These are phyloP conservation scores for Nothophaeocryptopus gaeumannii DNA, from an alignment of 2,329 filamentous ascomycete genomes.

Conservation along the genomic window DNA sequence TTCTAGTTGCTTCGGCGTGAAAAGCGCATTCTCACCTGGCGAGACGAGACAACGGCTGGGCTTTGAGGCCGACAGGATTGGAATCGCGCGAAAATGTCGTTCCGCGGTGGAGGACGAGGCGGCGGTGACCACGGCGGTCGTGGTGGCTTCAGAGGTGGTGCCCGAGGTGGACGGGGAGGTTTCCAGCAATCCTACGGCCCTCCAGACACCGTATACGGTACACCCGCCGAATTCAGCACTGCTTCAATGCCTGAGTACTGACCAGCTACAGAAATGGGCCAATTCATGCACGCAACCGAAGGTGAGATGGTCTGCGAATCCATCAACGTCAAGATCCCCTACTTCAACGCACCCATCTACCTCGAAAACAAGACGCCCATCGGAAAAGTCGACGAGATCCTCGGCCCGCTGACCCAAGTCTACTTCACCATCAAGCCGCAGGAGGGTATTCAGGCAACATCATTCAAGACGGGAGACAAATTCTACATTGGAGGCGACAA, in stretches of 20 bases:
- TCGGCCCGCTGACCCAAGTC: constrained; percentile 95
- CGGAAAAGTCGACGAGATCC: constrained; percentile 96
- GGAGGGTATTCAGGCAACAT: constrained; percentile 90
- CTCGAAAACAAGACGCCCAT: constrained; percentile 91
- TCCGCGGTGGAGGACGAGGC: constrained; percentile 27
- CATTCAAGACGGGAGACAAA: constrained; percentile 95
- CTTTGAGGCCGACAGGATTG: too few relatives aligned
- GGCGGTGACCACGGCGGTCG: constrained; percentile 24
- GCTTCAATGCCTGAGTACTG: neutral
- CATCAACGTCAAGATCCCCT: constrained; percentile 91
- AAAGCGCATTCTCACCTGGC: neutral
- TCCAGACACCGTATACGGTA: constrained; percentile 45
- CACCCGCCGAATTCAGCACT: constrained; percentile 4
- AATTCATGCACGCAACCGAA: constrained; percentile 90
- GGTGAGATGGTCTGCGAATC: constrained; percentile 98
- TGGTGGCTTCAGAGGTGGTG: constrained; percentile 30
- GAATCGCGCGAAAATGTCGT: constrained; percentile 24
- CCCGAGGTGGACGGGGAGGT: constrained; percentile 32
- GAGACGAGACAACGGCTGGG: too few relatives aligned
- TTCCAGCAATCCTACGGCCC: constrained; percentile 43
- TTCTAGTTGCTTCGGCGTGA: neutral
- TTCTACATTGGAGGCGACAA: constrained; percentile 89
- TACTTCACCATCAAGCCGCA: constrained; percentile 98
- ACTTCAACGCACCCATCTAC: constrained; percentile 99
- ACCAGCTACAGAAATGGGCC: constrained; percentile 69